Evolutionary conservation across 768 basidiomycete species (phyloP), one percentile per base, ranked within the genome.

Genomic region (Collybia sordida): DNA sequence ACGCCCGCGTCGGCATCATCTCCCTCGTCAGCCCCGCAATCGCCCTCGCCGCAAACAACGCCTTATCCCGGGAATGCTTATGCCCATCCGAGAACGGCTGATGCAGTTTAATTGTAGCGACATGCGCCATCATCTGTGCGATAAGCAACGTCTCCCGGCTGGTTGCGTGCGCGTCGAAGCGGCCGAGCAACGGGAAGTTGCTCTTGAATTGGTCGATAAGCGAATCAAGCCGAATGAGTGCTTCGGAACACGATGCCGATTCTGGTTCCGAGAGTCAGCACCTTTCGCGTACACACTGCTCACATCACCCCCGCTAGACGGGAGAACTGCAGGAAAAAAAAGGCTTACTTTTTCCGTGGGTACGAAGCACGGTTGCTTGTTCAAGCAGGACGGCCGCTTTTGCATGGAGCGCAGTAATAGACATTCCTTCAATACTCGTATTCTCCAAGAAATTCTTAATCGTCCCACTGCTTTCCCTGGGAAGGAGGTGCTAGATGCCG

Each of bases 301-400:
- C n/a, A n/a, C n/a, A n/a, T n/a, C n/a, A n/a, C n/a, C n/a, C n/a
- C n/a, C n/a, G n/a, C n/a, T n/a, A n/a, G n/a, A n/a, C n/a, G n/a
- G n/a, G n/a, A n/a, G n/a, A n/a, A n/a, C n/a, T n/a, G n/a, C n/a
- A n/a, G n/a, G 22, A 42, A 58, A 47, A 31, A 55, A 27, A 27
- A 27, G 5, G 31, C 31, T 6, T 31, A 31, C 31, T 31, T 14
- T 31, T 31, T 7, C 31, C 31, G 31, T 42, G 51, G 31, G 19
- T 51, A n/a, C 39, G 25, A 31, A 51, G 37, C 19, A 58, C 44
- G 2, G 53, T 55, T 36, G 62, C 59, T 27, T 72, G 65, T 27
- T 72, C 65, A 4, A 76, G 60, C 1, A 77, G 54, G 4, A 75
- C 65, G 0, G 72, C 58, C 1, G 62, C 62, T 50, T 67, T 67